Evolutionary conservation across 108 stramenopile species (phyloP), one percentile per base, ranked within the genome.

Genomic region (Fistulifera solaris): DNA sequence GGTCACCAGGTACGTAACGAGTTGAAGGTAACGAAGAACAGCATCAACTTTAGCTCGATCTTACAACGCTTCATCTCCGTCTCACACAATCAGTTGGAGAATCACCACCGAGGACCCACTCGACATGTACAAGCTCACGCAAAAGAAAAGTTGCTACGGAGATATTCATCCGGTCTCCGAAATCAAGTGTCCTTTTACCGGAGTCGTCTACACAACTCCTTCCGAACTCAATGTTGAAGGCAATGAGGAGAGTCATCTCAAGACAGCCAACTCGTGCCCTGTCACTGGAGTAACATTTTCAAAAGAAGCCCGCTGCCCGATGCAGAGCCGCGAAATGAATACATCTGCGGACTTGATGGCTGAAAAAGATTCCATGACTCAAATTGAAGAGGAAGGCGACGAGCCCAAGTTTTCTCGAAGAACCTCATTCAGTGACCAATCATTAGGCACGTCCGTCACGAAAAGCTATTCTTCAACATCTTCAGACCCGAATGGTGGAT

Each of bases 61-160:
- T 17, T 45, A 17, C 2, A 17, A 21, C 21, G 44, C 21, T 17
- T 2, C 21, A 21, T 8, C 21, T n/a, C n/a, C n/a, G n/a, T n/a
- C n/a, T n/a, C n/a, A n/a, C 44, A 5, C 11, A 5, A 23, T 52
- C 18, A 52, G 52, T 23, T 52, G 52, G 52, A 52, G 22, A 23
- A 52, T 52, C 16, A 23, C 52, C 21, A 52, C 52, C 7, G 52
- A 23, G 12, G 52, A 52, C 23, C 52, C 52, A 5, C 17, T 18
- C 7, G 22, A 52, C 27, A 18, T 38, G 16, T 52, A 23, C 21
- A 52, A 52, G 52, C 52, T 52, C 31, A 52, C 52, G 21, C 18
- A 18, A 24, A 38, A 18, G 22, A 23, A 52, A 11, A 23, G 38
- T 23, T 18, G 23, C 21, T 18, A 23, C 21, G 22, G 23, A 18